Evolutionary conservation across 1,284 basidiomycete genomes (phyloP).

Genomic region (Rhodotorula sp.): DNA sequence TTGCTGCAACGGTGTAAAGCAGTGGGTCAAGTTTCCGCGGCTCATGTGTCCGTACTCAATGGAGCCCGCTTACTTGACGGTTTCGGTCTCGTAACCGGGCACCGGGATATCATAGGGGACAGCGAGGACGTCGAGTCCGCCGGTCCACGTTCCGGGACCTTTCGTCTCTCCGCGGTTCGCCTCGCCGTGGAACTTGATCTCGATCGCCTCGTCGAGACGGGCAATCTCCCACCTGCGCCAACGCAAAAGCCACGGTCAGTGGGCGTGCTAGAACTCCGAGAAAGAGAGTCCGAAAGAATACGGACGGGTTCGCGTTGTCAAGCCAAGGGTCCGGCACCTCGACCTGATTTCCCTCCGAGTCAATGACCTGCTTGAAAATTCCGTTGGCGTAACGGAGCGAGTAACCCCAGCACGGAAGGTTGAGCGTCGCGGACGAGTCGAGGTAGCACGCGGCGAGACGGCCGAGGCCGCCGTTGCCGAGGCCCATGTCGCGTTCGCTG

Average conservation of each 20-base stretch:
- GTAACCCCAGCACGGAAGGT: constrained; percentile 29
- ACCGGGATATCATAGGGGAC: constrained; percentile 75
- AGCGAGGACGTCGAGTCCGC: constrained; percentile 83
- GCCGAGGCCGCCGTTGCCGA: constrained; percentile 72
- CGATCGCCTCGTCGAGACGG: constrained; percentile 72
- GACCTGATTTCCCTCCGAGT: constrained; percentile 71
- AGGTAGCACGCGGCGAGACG: constrained; percentile 73
- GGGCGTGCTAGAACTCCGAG: too few relatives aligned
- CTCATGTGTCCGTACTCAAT: too few relatives aligned
- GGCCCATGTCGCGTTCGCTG: constrained; percentile 80
- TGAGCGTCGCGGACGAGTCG: constrained; percentile 32
- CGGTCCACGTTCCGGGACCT: constrained; percentile 70
- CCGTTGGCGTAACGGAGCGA: constrained; percentile 34
- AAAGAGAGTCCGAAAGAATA: too few relatives aligned
- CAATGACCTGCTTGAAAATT: constrained; percentile 87
- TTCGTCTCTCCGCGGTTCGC: constrained; percentile 66
- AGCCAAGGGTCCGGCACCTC: constrained; percentile 53
- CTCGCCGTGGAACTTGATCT: constrained; percentile 77
- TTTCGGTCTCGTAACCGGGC: constrained; percentile 61
- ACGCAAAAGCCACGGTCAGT: too few relatives aligned
- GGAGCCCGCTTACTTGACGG: constrained; percentile 46
- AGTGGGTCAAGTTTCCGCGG: too few relatives aligned
- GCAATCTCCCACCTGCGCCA: constrained; percentile 66
- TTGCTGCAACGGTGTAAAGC: constrained; percentile 40
- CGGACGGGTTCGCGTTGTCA: constrained; percentile 43